Base-by-base conservation (phyloP, 2,329 filamentous ascomycete species). In the Diatrype stigma region DNA sequence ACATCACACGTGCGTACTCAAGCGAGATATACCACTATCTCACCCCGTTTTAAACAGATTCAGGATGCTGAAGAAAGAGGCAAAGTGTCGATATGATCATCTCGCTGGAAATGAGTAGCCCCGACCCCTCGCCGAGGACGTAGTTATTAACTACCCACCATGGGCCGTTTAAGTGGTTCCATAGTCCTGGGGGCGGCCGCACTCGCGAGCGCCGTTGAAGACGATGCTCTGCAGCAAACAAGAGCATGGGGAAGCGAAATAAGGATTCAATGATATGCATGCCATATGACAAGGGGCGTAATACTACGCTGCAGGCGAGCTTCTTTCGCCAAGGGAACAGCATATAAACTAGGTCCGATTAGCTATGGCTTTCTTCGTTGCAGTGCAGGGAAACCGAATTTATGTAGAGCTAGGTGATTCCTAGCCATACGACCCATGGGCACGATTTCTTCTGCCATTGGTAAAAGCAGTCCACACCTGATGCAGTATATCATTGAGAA, bases 141-240 rank as follows among this genome's bases (percentile, higher is more conserved):
- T 45, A 49, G 51, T 42, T 32, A 47, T 51, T 26, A 21, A 47
- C 47, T 58, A 52, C 51, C 57, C 45, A 52, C 55, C 51, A 46
- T 46, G 54, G 57, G 51, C 57, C 57, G 54, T 56, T 44, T 49
- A 48, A 49, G 45, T 46, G 62, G 60, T 61, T 58, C 60, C 56
- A 53, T 42, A 51, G 50, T 51, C 51, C 56, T 51, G 51, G 56
- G 34, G 54, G 55, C 53, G 56, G 54, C 55, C 54, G 17, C 17
- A n/a, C n/a, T 17, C 5, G 16, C 35, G 12, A 6, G 4, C n/a
- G 16, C 17, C n/a, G 17, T 38, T 38, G 35, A 30, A 10, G 26
- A 30, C 5, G 5, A 30, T 30, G 26, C 26, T 30, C 26, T n/a
- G 5, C 6, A 38, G n/a, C 17, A 16, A 16, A 17, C n/a, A 17